Evolutionary conservation across 2,329 filamentous ascomycete species (phyloP).

Genomic region (Fonsecaea nubica): DNA sequence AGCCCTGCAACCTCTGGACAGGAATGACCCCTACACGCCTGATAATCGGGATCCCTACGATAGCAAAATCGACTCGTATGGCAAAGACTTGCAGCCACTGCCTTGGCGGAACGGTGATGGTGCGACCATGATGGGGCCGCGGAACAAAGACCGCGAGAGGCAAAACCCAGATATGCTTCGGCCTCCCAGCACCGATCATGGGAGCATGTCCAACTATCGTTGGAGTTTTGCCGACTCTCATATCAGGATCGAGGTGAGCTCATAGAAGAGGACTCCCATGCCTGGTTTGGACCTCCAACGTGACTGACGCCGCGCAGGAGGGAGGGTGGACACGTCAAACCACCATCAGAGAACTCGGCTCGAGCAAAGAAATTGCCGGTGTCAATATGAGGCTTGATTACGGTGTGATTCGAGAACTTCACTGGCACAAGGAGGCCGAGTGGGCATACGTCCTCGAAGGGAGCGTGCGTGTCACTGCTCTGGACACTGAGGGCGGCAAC

Average conservation of each 20-base stretch:
- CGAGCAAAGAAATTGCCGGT: slow-evolving; percentile 69
- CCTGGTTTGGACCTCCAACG: neutral
- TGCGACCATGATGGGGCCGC: slow-evolving; percentile 71
- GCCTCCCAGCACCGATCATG: slow-evolving; percentile 75
- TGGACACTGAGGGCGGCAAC: slow-evolving; percentile 76
- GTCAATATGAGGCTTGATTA: slow-evolving; percentile 79
- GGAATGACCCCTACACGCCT: slow-evolving; percentile 29
- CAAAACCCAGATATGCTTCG: slow-evolving; percentile 75
- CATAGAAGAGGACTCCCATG: neutral
- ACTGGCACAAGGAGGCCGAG: slow-evolving; percentile 82
- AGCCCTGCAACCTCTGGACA: slow-evolving; percentile 20
- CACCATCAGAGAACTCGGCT: slow-evolving; percentile 46
- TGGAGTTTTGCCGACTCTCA: slow-evolving; percentile 74
- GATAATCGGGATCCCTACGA: slow-evolving; percentile 34
- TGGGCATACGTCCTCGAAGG: slow-evolving; percentile 79
- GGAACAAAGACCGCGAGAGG: slow-evolving; percentile 70
- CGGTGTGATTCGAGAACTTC: slow-evolving; percentile 76
- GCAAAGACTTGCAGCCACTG: slow-evolving; percentile 53
- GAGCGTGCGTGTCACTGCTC: slow-evolving; percentile 71
- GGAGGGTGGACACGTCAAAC: slow-evolving; percentile 80
- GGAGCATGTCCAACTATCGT: slow-evolving; percentile 72
- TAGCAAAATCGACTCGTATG: slow-evolving; percentile 34
- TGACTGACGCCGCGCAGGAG: slow-evolving; percentile 56
- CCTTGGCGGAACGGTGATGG: slow-evolving; percentile 70
- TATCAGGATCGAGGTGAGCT: slow-evolving; percentile 65